Conservation (phyloP, 306 rosid species). For the Pachyrhizus erosus region DNA sequence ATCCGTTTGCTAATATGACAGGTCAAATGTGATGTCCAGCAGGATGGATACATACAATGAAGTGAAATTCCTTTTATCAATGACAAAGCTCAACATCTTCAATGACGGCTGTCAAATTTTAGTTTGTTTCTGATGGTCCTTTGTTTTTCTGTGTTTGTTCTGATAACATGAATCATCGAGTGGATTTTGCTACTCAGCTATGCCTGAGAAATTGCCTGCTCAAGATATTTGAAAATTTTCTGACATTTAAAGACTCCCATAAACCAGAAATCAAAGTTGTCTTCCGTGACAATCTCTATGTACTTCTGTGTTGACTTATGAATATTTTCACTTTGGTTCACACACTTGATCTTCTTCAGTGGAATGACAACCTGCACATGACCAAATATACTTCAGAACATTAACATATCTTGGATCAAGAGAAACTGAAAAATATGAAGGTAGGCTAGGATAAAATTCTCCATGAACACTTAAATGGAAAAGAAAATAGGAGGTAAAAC, state of each 20-base stretch:
- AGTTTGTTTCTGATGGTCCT: neutral
- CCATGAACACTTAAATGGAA: neutral
- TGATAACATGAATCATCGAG: neutral
- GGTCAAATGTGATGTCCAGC: neutral
- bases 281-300: constrained; percentile 46
- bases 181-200: constrained; percentile 7
- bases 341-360: constrained; percentile 42
- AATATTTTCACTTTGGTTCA: constrained; percentile 41
- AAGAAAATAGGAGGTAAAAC: neutral
- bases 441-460: neutral
- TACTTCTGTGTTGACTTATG: constrained; percentile 47
- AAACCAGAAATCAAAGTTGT: constrained; percentile 49
- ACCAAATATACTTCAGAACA: constrained; percentile 1
- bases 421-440: constrained; percentile 13
- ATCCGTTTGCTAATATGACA: neutral
- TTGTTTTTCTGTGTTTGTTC: neutral
- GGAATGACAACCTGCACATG: constrained; percentile 44
- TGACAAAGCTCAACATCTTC: neutral
- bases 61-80: neutral
- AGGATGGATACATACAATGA: neutral
- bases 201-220: constrained; percentile 41
- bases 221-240: constrained; percentile 35
- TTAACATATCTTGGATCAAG: neutral
- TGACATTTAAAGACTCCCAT: constrained; percentile 45
- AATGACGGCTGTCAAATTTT: neutral